Percentiles rank a stretch among this genome's conserved stretches.
These are phyloP conservation scores for Colletotrichum acutatum DNA, from an alignment of 2,329 filamentous ascomycete species.

Conservation along the genomic window DNA sequence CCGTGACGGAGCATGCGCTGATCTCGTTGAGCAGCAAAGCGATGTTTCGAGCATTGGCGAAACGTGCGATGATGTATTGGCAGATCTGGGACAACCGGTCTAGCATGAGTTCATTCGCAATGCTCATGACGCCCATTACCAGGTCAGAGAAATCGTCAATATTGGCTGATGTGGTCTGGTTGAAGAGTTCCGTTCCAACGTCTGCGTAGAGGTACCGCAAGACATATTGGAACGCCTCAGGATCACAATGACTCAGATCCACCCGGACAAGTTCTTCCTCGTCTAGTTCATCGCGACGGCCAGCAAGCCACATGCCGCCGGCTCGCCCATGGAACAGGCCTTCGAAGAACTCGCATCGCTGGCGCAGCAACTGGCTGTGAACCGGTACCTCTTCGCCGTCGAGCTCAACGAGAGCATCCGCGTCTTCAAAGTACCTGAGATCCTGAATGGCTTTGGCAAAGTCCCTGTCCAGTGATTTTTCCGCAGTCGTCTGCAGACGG, in stretches of 20 bases:
- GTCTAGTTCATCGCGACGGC: conserved; percentile 63
- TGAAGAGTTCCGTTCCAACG: conserved; percentile 81
- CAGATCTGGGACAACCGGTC: conserved; percentile 91
- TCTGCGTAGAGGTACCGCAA: conserved; percentile 87
- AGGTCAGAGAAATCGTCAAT: conserved; percentile 89
- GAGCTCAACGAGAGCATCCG: conserved; percentile 83
- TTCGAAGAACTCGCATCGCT: conserved; percentile 91
- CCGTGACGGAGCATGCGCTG: conserved; percentile 81
- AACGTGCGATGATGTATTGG: conserved; percentile 83
- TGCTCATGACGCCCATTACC: conserved; percentile 89
- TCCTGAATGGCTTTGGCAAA: conserved; percentile 77
- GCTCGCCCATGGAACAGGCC: conserved; percentile 91
- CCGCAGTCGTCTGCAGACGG: conserved; percentile 76
- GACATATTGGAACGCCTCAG: conserved; percentile 80
- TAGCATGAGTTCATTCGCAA: conserved; percentile 95
- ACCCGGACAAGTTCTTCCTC: conserved; percentile 67
- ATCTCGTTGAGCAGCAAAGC: conserved; percentile 87
- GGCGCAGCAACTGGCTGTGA: conserved; percentile 83
- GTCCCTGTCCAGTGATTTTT: conserved; percentile 74
- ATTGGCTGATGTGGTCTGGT: conserved; percentile 75
- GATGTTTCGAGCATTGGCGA: conserved; percentile 88
- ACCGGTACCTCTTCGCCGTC: conserved; percentile 77
- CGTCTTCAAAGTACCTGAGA: conserved; percentile 78
- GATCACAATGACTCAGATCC: conserved; percentile 84
- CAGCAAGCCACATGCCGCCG: conserved; percentile 83